Evolutionary conservation across 495 filamentous ascomycete species (phyloP), one percentile per base, ranked within the genome.

Genomic region (Sabuloglossum arenarium): DNA sequence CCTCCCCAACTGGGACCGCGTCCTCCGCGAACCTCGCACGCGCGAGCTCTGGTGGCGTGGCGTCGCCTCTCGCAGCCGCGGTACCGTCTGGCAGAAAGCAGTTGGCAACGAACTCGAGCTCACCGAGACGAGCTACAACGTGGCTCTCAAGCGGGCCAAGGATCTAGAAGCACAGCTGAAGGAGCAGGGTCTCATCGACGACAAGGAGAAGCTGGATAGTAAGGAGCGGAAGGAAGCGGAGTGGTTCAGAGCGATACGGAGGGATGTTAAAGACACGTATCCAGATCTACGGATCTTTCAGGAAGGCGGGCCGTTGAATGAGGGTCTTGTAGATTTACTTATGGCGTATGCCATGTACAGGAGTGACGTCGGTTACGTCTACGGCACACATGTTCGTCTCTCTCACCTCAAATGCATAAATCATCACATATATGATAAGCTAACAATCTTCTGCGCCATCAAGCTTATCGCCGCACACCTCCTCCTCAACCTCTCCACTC

Each of bases 41-140:
- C 78, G 88, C 47, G 86, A 94, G 61, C 71, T 96, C 12, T 98
- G 90, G 89, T 97, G 91, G 91, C 77, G 82, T 34, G 91, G 91
- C 19, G 75, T 97, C 45, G 80, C 87, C 0, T 81, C 88, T 3
- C 78, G 82, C 52, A 82, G 78, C 60, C 73, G 91, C 56, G 90
- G 85, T n/a, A 60, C 69, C 11, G 86, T 90, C n/a, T 98, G 91
- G 91, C 69, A 75, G 57, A 76, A 76, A 57, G 88, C 90, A 3
- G 81, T 98, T 57, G 89, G 88, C 11, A 98, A 98, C 61, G 85
- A 90, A 59, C 79, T 97, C 21, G 79, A 79, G 6, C 73, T 96
- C 45, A 81, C 80, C 0, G 75, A 84, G 30, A 73, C 80, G 21
- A 86, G 85, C 5, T 98, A 83, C 69, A 73, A 77, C 27, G 84